Evolutionary conservation across 768 basidiomycete genomes (phyloP).

Genomic region (Termitomyces heimii): DNA sequence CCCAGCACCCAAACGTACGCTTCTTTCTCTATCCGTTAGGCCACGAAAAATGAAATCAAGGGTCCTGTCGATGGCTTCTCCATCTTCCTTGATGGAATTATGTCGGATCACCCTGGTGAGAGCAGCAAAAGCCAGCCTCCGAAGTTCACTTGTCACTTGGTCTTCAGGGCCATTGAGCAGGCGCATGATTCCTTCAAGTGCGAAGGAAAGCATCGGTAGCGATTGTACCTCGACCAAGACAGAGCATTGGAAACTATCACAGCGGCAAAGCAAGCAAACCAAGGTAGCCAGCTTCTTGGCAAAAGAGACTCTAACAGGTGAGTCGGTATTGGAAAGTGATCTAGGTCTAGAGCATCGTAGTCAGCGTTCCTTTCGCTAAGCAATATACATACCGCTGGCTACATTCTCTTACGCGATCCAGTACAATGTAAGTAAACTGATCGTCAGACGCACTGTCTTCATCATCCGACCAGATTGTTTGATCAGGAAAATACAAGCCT

Average conservation of each 20-base stretch:
- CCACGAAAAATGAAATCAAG: slow-evolving; percentile 39
- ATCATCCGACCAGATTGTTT: slow-evolving; percentile 51
- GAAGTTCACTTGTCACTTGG: slow-evolving; percentile 42
- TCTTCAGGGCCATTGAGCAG: slow-evolving; percentile 42
- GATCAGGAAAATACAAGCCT: slow-evolving; percentile 38
- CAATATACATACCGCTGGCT: slow-evolving; percentile 31
- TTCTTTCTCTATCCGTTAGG: slow-evolving; percentile 48
- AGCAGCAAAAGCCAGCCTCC: slow-evolving; percentile 34
- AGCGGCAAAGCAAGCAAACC: slow-evolving; percentile 31
- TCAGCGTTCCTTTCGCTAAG: not conserved
- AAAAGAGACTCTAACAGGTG: slow-evolving; percentile 25
- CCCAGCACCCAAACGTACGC: slow-evolving; percentile 65
- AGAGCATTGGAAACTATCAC: slow-evolving; percentile 24
- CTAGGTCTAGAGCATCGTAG: slow-evolving; percentile 20
- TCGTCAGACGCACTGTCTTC: slow-evolving; percentile 36
- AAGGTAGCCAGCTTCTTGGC: slow-evolving; percentile 26
- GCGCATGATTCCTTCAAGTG: slow-evolving; percentile 27
- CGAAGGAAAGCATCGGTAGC: slow-evolving; percentile 25
- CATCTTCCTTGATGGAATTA: slow-evolving; percentile 25
- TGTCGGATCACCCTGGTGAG: slow-evolving; percentile 38
- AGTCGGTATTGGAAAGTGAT: slow-evolving; percentile 25
- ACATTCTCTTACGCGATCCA: slow-evolving; percentile 38
- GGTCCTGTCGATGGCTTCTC: slow-evolving; percentile 23
- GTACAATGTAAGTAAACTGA: slow-evolving; percentile 34
- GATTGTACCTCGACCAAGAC: slow-evolving; percentile 17